These are phyloP conservation scores for Tremellales sp. DNA, from an alignment of 1,284 basidiomycete genomes.

Conservation along the genomic window DNA sequence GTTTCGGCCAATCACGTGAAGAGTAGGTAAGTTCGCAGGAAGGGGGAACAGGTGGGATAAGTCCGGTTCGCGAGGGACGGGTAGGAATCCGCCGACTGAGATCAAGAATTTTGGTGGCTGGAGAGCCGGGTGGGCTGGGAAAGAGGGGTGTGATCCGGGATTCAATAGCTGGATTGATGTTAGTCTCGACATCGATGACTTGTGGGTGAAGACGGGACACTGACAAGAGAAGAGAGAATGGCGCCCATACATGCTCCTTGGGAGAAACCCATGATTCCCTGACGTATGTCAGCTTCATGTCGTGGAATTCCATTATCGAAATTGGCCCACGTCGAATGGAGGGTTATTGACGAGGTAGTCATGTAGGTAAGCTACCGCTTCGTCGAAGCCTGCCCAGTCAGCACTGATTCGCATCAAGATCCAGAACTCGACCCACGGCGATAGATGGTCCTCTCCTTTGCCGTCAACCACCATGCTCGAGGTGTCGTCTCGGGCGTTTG, in stretches of 20 bases:
- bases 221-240: conserved; percentile 66
- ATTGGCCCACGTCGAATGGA: conserved; percentile 49
- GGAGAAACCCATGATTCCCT: conserved; percentile 82
- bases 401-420: background rate
- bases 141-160: conserved; percentile 59
- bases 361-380: conserved; percentile 52
- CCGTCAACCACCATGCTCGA: conserved; percentile 72
- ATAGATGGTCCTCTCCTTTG: conserved; percentile 52
- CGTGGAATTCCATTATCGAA: background rate
- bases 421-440: conserved; percentile 33
- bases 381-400: conserved; percentile 57
- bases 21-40: conserved; percentile 58
- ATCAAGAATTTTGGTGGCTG: conserved; percentile 57
- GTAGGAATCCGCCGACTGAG: conserved; percentile 52
- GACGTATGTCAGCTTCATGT: background rate
- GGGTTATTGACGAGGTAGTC: conserved; percentile 47
- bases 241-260: conserved; percentile 80
- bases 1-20: conserved; percentile 74
- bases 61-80: conserved; percentile 40
- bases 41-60: conserved; percentile 53
- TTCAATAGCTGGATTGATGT: conserved; percentile 52
- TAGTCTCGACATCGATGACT: background rate
- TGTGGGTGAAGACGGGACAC: conserved; percentile 26
- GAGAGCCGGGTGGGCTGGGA: conserved; percentile 60
- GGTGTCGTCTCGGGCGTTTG: conserved; percentile 59